Evolutionary conservation across 208 protist genomes (phyloP), one percentile per base, ranked within the genome.

Genomic region (Acanthamoeba sp.): DNA sequence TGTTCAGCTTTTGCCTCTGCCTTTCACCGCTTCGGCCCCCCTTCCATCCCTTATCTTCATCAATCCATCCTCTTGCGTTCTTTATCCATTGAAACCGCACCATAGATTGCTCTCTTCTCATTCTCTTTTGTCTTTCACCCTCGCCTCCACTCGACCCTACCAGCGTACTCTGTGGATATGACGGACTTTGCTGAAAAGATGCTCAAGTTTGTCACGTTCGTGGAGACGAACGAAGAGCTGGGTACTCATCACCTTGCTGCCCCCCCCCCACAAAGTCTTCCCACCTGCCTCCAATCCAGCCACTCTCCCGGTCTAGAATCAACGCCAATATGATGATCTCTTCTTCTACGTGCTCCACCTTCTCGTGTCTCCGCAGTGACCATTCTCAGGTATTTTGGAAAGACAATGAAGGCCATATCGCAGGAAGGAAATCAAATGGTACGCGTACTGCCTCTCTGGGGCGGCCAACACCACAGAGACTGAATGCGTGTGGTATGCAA

Each of bases 351-450:
- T 27, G 22, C 29, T 89, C 27, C n/a, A 14, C 1, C 52, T 64
- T 40, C 45, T 62, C 6, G n/a, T 62, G 20, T 14, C 42, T 89
- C 32, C 18, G 20, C 34, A 89, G 82, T 89, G 20, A 89, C 42
- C n/a, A 57, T 66, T 40, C 50, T 89, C 29, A 12, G 52, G 29
- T 89, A 89, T 40, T 89, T 89, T 89, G 82, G 82, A 27, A 89
- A 89, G 34, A 89, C 82, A 14, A 66, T 89, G 82, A 89, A 89
- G n/a, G 82, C 82, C 50, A 89, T 89, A 34, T 57, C 82, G 18
- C 82, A 89, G 24, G 82, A 89, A 34, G 50, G 82, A 14, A 82
- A 50, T 38, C 71, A 82, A n/a, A 42, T 82, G 71, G 71, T 82
- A 36, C 20, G 71, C 38, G 38, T 24, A 55, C 69, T 45, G 12